A percentile compares a stretch with the other conserved stretches of the same genome.
phyloP scores from a whole-genome alignment of 805 yeast species.

The Cyberlindnera sargentensis region DNA sequence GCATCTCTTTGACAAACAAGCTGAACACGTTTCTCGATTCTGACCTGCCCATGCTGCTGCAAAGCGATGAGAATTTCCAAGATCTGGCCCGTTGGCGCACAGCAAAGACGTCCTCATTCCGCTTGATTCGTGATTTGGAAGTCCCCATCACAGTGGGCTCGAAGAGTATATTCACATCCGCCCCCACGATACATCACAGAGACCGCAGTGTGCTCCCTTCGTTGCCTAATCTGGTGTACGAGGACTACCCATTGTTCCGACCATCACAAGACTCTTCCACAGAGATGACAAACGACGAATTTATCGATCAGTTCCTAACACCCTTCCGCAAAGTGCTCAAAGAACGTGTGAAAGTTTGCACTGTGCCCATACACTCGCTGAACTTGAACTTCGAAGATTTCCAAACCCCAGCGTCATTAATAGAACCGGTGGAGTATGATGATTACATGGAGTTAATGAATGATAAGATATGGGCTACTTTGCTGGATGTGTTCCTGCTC shows the following conservation, averaged over 20 bases:
- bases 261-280: slow-evolving; percentile 12
- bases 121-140: slow-evolving; percentile 17
- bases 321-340: slow-evolving; percentile 10
- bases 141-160: slow-evolving; percentile 16
- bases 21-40: slow-evolving; percentile 8
- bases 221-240: slow-evolving; percentile 17
- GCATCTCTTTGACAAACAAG: background rate
- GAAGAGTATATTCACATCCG: background rate
- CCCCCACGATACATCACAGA: background rate
- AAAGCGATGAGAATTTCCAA: background rate
- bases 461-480: slow-evolving; percentile 1
- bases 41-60: slow-evolving; percentile 18
- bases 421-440: background rate
- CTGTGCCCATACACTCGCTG: background rate
- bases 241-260: slow-evolving; percentile 20
- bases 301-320: slow-evolving; percentile 3
- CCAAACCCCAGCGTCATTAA: slow-evolving; percentile 1
- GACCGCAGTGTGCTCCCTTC: background rate
- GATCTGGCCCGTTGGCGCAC: background rate
- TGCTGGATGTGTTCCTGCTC: background rate
- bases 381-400: slow-evolving; percentile 6
- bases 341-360: background rate
- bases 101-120: background rate
- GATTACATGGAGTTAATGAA: slow-evolving; percentile 1
- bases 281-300: slow-evolving; percentile 15